Base-by-base conservation (phyloP, 2,329 filamentous ascomycete genomes). In the Pestalotiopsis sp. region DNA sequence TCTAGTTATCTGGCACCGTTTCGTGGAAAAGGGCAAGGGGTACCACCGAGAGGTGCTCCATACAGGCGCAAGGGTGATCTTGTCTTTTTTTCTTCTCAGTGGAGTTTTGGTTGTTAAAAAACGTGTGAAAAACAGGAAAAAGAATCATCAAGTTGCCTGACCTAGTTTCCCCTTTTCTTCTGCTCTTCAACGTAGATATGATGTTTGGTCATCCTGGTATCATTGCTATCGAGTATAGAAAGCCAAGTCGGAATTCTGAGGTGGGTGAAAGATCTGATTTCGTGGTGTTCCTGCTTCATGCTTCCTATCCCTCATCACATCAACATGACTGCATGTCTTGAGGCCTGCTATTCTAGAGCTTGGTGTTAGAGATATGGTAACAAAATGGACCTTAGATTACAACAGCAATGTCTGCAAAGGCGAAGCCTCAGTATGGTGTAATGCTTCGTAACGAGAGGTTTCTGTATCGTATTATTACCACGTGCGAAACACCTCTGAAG, bases 1-100 rank as follows among this genome's bases (percentile, higher is more conserved):
- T 66, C 35, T 66, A 59, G 60, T 38, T n/a, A 48, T 39, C 66
- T 14, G 60, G 44, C 44, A 63, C 30, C 4, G 56, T 10, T n/a
- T n/a, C 24, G 55, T 52, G 57, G 39, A 44, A 44, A 39, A 48
- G 39, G 39, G 60, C 39, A 63, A 63, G 38, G 38, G 39, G 60
- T 5, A n/a, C 20, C 17, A 11, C 20, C n/a, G 20, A 39, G 60
- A 44, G 60, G 60, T 13, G 13, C 44, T 3, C 17, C 14, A 7
- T n/a, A n/a, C 44, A 52, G 44, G 44, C 44, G 44, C 44, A n/a
- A 6, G 20, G 44, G 44, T 52, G 20, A 52, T 9, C 44, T 52
- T 52, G 44, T n/a, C 14, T 44, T 44, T 44, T 44, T 44, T 17
- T 44, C 5, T 44, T 6, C 10, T 52, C 44, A 52, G 17, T 52